Conservation (phyloP, 2,329 filamentous ascomycete genomes). For the Fusarium pseudoanthophilum region DNA sequence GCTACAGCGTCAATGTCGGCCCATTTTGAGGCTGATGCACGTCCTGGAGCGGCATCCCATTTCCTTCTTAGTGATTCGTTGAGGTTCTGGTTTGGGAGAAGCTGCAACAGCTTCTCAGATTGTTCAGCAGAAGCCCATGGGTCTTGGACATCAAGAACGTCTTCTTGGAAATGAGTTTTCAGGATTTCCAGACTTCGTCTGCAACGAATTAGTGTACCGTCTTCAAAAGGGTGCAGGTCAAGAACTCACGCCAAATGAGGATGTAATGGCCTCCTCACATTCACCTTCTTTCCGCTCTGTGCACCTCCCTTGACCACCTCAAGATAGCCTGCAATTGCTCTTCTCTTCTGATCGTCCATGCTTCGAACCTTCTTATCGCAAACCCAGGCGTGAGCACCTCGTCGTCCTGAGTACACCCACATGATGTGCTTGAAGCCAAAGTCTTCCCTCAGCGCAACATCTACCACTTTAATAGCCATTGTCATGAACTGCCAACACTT, state of each 20-base stretch:
- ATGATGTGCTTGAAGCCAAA: constrained; percentile 97
- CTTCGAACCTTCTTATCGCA: constrained; percentile 88
- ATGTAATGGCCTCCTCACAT: constrained; percentile 84
- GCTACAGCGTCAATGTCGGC: constrained; percentile 90
- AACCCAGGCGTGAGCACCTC: constrained; percentile 98
- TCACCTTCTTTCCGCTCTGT: constrained; percentile 87
- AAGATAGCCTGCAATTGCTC: constrained; percentile 87
- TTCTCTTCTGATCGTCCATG: constrained; percentile 86
- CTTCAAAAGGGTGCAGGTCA: neutral
- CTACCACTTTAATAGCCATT: constrained; percentile 96
- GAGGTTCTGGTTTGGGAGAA: constrained; percentile 83
- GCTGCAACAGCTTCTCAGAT: constrained; percentile 80
- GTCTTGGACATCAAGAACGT: constrained; percentile 86
- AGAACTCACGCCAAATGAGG: constrained; percentile 79
- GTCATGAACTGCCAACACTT: constrained; percentile 98
- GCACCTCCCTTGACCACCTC: constrained; percentile 89
- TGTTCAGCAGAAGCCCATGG: constrained; percentile 80
- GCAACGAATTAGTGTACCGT: constrained; percentile 25
- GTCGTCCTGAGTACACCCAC: constrained; percentile 97
- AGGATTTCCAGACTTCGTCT: constrained; percentile 87
- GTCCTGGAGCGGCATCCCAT: constrained; percentile 85
- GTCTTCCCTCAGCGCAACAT: constrained; percentile 87
- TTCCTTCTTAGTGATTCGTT: constrained; percentile 85
- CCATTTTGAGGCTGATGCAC: constrained; percentile 86
- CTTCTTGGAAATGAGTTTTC: constrained; percentile 83